These are phyloP conservation scores for Leccinum fibrillosum DNA, from an alignment of 768 basidiomycete genomes.

Conservation along the genomic window DNA sequence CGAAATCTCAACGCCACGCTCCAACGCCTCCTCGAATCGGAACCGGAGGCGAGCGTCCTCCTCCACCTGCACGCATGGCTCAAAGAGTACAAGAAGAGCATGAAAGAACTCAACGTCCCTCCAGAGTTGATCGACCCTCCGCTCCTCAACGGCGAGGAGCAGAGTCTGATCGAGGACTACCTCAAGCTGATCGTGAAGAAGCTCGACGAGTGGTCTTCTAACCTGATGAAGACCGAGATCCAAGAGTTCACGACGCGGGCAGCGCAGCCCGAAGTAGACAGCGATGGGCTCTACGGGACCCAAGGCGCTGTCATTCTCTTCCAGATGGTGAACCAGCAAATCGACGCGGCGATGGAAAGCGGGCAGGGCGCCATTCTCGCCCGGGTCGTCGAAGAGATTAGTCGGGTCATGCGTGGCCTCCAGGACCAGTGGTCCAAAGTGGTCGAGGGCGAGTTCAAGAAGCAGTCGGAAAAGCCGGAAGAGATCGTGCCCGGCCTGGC, in stretches of 20 bases:
- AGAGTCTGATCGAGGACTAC: conserved; percentile 92
- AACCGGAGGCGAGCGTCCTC: conserved; percentile 85
- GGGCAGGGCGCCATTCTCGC: too few species aligned
- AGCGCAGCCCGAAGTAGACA: conserved; percentile 13
- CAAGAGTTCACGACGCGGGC: conserved; percentile 79
- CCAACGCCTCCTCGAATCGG: conserved; percentile 62
- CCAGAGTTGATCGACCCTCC: conserved; percentile 83
- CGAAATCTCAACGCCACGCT: conserved; percentile 74
- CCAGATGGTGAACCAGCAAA: too few species aligned
- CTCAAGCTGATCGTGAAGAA: conserved; percentile 89
- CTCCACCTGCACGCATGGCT: conserved; percentile 89
- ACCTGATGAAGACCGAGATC: conserved; percentile 89
- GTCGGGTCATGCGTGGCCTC: too few species aligned
- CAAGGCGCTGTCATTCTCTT: too few species aligned
- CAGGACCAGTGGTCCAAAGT: conserved; percentile 76
- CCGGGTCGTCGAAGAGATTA: too few species aligned
- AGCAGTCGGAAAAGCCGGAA: conserved; percentile 83
- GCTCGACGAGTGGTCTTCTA: conserved; percentile 94
- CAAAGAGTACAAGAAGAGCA: conserved; percentile 91
- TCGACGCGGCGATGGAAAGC: too few species aligned
- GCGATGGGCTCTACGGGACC: too few species aligned
- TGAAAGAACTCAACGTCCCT: conserved; percentile 89
- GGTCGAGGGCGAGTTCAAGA: conserved; percentile 82
- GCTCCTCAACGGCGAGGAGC: conserved; percentile 92
- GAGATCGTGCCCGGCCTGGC: conserved; percentile 88